Conservation (phyloP, 345 rosid genomes). For the Carallia pectinifolia region DNA sequence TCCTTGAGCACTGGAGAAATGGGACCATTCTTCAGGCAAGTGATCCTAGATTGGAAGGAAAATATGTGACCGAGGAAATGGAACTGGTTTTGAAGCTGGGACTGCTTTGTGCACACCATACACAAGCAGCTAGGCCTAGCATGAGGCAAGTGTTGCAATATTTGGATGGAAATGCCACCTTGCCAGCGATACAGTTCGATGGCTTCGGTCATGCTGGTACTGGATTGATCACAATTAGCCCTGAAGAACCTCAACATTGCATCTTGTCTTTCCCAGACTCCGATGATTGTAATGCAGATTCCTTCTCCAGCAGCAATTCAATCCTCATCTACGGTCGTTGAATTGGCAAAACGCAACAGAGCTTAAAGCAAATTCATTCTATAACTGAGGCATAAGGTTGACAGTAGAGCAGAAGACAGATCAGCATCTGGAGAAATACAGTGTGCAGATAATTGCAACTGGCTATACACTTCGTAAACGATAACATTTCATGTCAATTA, state of each 20-base stretch:
- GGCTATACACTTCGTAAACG: too few relatives aligned
- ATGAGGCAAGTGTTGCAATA: constrained; percentile 20
- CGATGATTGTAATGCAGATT: neutral
- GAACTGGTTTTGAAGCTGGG: constrained; percentile 16
- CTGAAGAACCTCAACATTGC: neutral
- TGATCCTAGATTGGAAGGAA: constrained; percentile 14
- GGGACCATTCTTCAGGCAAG: constrained; percentile 8
- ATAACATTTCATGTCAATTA: too few relatives aligned
- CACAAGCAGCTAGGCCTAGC: constrained; percentile 13
- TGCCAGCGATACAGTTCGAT: constrained; percentile 14
- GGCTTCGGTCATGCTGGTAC: too few relatives aligned
- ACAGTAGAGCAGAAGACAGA: too few relatives aligned
- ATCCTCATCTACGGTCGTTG: constrained; percentile 3
- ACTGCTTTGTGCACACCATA: constrained; percentile 10
- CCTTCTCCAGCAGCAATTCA: neutral
- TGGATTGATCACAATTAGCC: neutral
- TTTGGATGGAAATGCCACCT: constrained; percentile 8
- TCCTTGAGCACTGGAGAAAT: constrained; percentile 7
- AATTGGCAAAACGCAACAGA: neutral
- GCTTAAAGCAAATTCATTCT: too few relatives aligned
- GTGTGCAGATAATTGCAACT: too few relatives aligned
- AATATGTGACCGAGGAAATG: constrained; percentile 10
- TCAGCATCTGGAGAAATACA: too few relatives aligned
- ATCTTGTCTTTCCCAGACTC: neutral
- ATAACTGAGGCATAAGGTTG: too few relatives aligned